Percentiles rank a stretch among this genome's conserved stretches.
Evolutionary conservation across 352 stramenopile genomes (phyloP).

Genomic region (Peronospora tabacina): DNA sequence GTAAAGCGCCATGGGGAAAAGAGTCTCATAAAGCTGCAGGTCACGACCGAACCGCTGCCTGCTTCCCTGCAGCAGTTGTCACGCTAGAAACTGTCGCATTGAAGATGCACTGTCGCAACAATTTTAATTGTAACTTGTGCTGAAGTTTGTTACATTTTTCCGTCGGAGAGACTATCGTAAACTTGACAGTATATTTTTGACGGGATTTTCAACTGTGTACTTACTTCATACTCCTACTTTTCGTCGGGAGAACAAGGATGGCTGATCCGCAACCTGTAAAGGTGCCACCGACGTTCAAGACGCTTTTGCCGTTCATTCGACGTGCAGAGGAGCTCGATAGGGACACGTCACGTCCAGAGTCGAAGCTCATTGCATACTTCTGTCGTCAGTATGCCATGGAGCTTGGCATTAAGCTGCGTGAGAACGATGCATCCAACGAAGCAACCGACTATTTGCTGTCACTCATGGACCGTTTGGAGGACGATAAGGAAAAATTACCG

Average conservation of each 20-base stretch:
- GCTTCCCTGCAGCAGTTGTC: slow-evolving; percentile 18
- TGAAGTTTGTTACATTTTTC: neutral
- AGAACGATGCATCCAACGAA: slow-evolving; percentile 67
- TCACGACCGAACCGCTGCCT: slow-evolving; percentile 64
- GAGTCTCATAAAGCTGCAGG: slow-evolving; percentile 32
- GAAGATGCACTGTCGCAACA: neutral
- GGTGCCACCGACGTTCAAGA: slow-evolving; percentile 91
- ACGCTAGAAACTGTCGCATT: slow-evolving; percentile 2
- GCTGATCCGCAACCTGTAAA: slow-evolving; percentile 48
- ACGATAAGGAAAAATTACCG: slow-evolving; percentile 86
- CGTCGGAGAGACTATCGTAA: too few species aligned
- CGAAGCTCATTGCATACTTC: slow-evolving; percentile 93
- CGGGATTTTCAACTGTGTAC: slow-evolving; percentile 3
- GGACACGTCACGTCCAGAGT: slow-evolving; percentile 85
- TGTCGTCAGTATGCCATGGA: slow-evolving; percentile 86
- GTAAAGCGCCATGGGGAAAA: slow-evolving; percentile 58
- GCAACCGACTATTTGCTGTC: slow-evolving; percentile 84
- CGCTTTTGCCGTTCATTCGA: slow-evolving; percentile 89
- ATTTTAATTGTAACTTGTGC: neutral
- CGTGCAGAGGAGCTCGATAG: slow-evolving; percentile 93
- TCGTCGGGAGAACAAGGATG: slow-evolving; percentile 24
- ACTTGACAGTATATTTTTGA: neutral
- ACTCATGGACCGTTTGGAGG: slow-evolving; percentile 89
- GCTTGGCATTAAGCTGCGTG: slow-evolving; percentile 79
- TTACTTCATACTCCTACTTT: slow-evolving; percentile 3